phyloP scores from a whole-genome alignment of 805 yeast species.

The Wickerhamiella spandovensis region DNA sequence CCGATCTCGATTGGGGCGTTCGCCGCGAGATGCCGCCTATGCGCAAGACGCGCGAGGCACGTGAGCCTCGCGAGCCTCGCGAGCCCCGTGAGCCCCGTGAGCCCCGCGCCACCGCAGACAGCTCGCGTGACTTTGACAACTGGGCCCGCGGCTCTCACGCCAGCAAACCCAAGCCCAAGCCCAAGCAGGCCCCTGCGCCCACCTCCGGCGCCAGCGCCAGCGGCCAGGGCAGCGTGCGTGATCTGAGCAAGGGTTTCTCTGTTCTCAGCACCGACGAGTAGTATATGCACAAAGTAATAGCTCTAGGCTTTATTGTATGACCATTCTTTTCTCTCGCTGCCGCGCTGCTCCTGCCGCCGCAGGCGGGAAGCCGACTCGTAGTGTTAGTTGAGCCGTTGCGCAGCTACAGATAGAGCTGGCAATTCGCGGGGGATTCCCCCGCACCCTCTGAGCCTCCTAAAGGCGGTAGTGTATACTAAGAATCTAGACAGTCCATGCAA shows the following conservation, averaged over 20 bases:
- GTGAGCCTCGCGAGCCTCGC: slow-evolving; percentile 24
- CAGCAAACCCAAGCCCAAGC: background rate
- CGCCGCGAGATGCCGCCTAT: slow-evolving; percentile 10
- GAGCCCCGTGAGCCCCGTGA: background rate
- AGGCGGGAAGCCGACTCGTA: too few species aligned
- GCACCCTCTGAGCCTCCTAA: too few species aligned
- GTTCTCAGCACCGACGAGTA: slow-evolving; percentile 13
- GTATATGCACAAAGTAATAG: slow-evolving; percentile 5
- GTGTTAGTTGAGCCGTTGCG: too few species aligned
- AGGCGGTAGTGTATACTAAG: too few species aligned
- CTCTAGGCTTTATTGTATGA: background rate
- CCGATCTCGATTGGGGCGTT: slow-evolving; percentile 36
- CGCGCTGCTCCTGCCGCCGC: too few species aligned
- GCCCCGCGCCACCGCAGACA: background rate
- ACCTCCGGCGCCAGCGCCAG: slow-evolving; percentile 19
- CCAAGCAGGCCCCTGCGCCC: slow-evolving; percentile 3
- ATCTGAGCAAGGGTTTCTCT: slow-evolving; percentile 17
- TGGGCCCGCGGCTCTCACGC: slow-evolving; percentile 20
- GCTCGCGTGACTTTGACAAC: slow-evolving; percentile 20
- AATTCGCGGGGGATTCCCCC: too few species aligned
- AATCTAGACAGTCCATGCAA: too few species aligned
- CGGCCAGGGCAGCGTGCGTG: slow-evolving; percentile 3
- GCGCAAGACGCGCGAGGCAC: slow-evolving; percentile 5
- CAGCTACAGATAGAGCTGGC: too few species aligned
- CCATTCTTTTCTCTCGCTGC: too few species aligned